Percentiles rank a stretch among this genome's conserved stretches.
Conservation (phyloP, 2,329 filamentous ascomycete genomes). For the Fusarium sublunatum region DNA sequence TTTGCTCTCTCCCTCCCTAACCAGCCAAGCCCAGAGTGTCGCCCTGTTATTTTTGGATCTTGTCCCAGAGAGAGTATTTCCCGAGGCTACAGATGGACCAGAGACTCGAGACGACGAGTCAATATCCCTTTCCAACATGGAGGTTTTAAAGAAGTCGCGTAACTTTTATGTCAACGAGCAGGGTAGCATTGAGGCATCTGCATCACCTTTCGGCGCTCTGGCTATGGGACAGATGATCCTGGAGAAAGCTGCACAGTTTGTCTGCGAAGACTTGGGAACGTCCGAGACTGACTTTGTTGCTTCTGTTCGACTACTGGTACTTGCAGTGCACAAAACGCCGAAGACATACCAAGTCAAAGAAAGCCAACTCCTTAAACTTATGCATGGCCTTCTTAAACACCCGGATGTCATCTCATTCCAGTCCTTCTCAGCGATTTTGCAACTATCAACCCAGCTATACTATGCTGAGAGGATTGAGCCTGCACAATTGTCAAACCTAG, state of each 20-base stretch:
- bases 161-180: conserved; percentile 77
- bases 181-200: conserved; percentile 72
- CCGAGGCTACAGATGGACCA: conserved; percentile 36
- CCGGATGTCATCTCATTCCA: conserved; percentile 59
- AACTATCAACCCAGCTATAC: conserved; percentile 68
- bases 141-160: conserved; percentile 70
- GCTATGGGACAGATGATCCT: conserved; percentile 72
- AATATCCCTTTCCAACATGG: conserved; percentile 49
- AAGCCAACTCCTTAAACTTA: conserved; percentile 61
- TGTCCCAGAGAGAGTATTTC: conserved; percentile 73
- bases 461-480: conserved; percentile 62
- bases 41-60: conserved; percentile 69
- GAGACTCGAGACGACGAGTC: conserved; percentile 11
- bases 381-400: conserved; percentile 60
- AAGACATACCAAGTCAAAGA: conserved; percentile 57
- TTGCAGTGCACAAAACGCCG: conserved; percentile 66
- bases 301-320: conserved; percentile 69
- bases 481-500: conserved; percentile 69
- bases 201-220: conserved; percentile 67
- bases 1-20: conserved; percentile 48
- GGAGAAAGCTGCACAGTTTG: conserved; percentile 66
- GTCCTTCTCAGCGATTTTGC: conserved; percentile 68
- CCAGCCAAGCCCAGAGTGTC: conserved; percentile 58
- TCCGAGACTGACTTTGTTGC: conserved; percentile 63
- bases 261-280: conserved; percentile 59